Evolutionary conservation across 2,329 filamentous ascomycete genomes (phyloP).

Genomic region (Aspergillus niger): DNA sequence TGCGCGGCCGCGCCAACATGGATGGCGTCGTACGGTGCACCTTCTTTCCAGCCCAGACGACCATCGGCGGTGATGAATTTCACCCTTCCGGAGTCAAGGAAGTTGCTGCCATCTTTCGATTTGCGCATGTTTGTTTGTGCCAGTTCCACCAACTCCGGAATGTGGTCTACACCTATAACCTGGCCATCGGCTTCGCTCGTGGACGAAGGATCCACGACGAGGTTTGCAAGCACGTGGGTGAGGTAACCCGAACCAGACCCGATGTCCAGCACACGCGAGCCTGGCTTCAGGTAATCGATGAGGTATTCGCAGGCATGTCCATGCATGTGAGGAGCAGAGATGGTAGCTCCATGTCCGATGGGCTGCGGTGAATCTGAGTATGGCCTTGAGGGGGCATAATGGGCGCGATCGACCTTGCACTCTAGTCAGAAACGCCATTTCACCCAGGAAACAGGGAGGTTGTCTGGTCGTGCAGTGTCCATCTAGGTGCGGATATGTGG

Average conservation of each 20-base stretch:
- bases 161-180: conserved; percentile 76
- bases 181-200: conserved; percentile 40
- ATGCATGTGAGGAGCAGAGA: conserved; percentile 75
- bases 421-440: conserved; percentile 12
- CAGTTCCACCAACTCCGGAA: conserved; percentile 63
- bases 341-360: conserved; percentile 69
- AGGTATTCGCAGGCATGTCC: conserved; percentile 65
- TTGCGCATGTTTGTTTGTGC: conserved; percentile 68
- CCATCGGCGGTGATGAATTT: conserved; percentile 76
- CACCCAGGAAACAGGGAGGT: not conserved
- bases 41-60: conserved; percentile 63
- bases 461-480: not conserved
- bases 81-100: conserved; percentile 67
- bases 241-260: conserved; percentile 80
- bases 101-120: conserved; percentile 56
- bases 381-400: conserved; percentile 72
- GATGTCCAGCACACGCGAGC: conserved; percentile 67
- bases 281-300: conserved; percentile 57
- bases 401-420: conserved; percentile 76
- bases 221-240: conserved; percentile 81
- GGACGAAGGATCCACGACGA: conserved; percentile 52
- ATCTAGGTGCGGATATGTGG: not conserved
- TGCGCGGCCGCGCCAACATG: conserved; percentile 88
- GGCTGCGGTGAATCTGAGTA: conserved; percentile 74
- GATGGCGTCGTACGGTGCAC: conserved; percentile 80